A percentile compares a stretch with the other conserved stretches of the same genome.
phyloP scores from a whole-genome alignment of 345 rosid species.

The Syzygium grande region DNA sequence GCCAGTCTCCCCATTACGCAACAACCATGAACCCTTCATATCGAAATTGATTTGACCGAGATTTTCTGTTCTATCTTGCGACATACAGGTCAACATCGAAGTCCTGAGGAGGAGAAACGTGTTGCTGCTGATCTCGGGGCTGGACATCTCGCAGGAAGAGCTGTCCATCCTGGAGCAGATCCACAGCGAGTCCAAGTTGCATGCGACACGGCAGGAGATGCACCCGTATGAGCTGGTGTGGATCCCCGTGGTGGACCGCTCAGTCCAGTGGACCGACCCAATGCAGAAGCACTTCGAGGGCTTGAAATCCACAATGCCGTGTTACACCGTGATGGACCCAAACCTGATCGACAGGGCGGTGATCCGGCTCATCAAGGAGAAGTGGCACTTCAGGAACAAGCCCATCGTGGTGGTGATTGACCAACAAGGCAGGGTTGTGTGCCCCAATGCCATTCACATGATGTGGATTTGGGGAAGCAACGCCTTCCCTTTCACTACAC shows the following conservation, averaged over 20 bases:
- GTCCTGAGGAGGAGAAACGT: constrained; percentile 78
- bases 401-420: constrained; percentile 88
- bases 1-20: neutral
- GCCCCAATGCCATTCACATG: constrained; percentile 93
- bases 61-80: neutral
- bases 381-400: constrained; percentile 84
- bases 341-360: constrained; percentile 52
- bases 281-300: constrained; percentile 36
- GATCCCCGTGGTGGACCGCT: constrained; percentile 66
- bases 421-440: constrained; percentile 71
- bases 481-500: constrained; percentile 83
- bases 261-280: constrained; percentile 20
- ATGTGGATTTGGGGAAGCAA: constrained; percentile 98
- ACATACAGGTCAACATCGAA: constrained; percentile 51
- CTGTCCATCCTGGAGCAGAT: constrained; percentile 81
- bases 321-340: constrained; percentile 72
- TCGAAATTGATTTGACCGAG: neutral
- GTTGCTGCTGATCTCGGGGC: constrained; percentile 65
- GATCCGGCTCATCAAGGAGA: constrained; percentile 55
- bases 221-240: constrained; percentile 79
- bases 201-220: constrained; percentile 28
- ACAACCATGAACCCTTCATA: neutral
- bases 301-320: constrained; percentile 59
- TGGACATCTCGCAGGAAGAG: constrained; percentile 64
- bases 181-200: constrained; percentile 58